phyloP scores from a whole-genome alignment of 306 rosid species.

The Fragaria iinumae region DNA sequence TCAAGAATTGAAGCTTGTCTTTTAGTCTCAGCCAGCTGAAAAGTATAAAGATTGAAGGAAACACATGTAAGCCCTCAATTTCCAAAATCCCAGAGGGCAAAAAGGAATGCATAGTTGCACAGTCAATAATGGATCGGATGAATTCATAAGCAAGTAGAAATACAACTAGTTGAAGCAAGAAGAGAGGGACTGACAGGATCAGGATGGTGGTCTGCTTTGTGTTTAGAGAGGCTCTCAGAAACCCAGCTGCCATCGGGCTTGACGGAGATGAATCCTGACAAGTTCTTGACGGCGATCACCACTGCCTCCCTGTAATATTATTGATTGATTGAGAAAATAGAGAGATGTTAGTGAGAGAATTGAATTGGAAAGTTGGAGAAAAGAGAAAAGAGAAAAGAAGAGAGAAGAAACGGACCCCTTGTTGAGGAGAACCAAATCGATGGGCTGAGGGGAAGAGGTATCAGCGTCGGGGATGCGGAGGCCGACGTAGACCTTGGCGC shows the following conservation, averaged over 20 bases:
- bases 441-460: conserved; percentile 58
- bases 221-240: conserved; percentile 47
- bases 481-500: conserved; percentile 68
- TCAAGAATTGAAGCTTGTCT: conserved; percentile 71
- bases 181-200: conserved; percentile 58
- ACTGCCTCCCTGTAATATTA: conserved; percentile 42
- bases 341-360: not conserved
- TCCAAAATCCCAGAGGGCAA: not conserved
- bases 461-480: conserved; percentile 97
- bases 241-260: conserved; percentile 65
- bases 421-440: conserved; percentile 68
- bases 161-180: not conserved
- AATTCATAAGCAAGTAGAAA: not conserved
- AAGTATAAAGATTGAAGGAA: conserved; percentile 6
- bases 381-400: too few species aligned
- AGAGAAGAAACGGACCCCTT: conserved; percentile 36
- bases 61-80: not conserved
- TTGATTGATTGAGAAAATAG: not conserved
- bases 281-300: conserved; percentile 73
- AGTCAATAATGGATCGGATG: too few species aligned
- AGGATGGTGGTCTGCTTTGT: conserved; percentile 52
- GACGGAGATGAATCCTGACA: conserved; percentile 59
- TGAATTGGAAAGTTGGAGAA: not conserved
- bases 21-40: conserved; percentile 65
- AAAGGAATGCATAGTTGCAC: not conserved